Base-by-base conservation (phyloP, 1,139 yeast genomes). In the Debaryomyces robertsiae region DNA sequence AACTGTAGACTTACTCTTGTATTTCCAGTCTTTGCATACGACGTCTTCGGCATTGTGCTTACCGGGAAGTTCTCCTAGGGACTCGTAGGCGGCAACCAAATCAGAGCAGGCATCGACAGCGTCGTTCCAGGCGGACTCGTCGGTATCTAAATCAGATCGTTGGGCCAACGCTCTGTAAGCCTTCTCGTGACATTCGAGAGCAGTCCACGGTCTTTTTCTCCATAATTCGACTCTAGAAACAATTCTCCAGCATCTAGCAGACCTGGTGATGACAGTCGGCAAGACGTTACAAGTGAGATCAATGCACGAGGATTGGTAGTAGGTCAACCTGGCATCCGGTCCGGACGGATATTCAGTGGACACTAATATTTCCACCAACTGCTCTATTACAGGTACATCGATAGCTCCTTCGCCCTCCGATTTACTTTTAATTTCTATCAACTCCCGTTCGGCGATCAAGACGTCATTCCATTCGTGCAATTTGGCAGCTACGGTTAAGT, bases 1-100 rank as follows among this genome's bases (percentile, higher is more conserved):
- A 11, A 90, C 74, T 0, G 88, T 71, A 9, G 86, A 77, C 48
- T 82, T 75, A 2, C 95, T 83, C 59, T 90, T 90, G 64, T 84
- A 88, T 55, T 79, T 84, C 98, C 98, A 91, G 57, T 90, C 96
- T 53, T 82, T 79, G 60, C 96, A 90, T 4, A 93, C 96, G 11
- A 85, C 56, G 53, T 86, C 90, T 1, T 84, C 96, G 3, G 89
- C 90, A 19, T 85, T 87, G 51, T 84, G 80, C 52, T 86, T 85
- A 3, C 98, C 98, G 14, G 90, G 91, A 52, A 80, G 64, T 42
- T 86, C 95, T 9, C 98, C 98, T 30, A 87, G 73, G 4, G 88
- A 84, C 54, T 84, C 91, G 59, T 91, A 93, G 0, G 96, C 95
- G 35, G 94, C 89, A 3, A 86, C 82, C 45, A 93, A 70, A 46